phyloP scores from a whole-genome alignment of 75 land plant genomes.

The Selaginella tamariscina region DNA sequence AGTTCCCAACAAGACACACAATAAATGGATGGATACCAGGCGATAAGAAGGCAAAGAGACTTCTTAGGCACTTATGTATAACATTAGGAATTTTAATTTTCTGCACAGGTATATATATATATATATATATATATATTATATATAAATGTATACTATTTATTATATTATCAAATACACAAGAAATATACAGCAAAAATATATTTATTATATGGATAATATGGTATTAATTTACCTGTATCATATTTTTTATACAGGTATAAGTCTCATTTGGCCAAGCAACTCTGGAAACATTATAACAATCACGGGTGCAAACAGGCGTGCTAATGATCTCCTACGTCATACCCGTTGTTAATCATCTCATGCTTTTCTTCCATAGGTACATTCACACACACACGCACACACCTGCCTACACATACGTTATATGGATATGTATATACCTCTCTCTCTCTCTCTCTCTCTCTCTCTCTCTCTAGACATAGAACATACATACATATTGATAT shows the following conservation, averaged over 20 bases:
- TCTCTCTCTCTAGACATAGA: too few relatives aligned
- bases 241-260: conserved; percentile 14
- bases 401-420: too few relatives aligned
- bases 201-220: too few relatives aligned
- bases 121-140: too few relatives aligned
- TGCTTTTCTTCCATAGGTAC: conserved; percentile 19
- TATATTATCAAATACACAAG: too few relatives aligned
- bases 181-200: too few relatives aligned
- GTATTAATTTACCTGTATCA: too few relatives aligned
- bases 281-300: conserved; percentile 27
- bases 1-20: conserved; percentile 29
- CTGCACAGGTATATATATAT: conserved; percentile 16
- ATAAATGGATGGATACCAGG: conserved; percentile 26
- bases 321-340: conserved; percentile 29
- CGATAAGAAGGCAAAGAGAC: conserved; percentile 1
- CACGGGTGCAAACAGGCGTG: conserved; percentile 32
- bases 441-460: too few relatives aligned
- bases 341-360: conserved; percentile 26
- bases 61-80: conserved; percentile 12
- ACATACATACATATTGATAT: too few relatives aligned
- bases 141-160: too few relatives aligned
- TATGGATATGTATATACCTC: too few relatives aligned
- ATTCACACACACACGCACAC: too few relatives aligned
- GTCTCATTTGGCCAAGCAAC: conserved; percentile 20
- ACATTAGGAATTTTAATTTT: conserved; percentile 16